A percentile compares a stretch with the other conserved stretches of the same genome.
Conservation (phyloP, 2,329 filamentous ascomycete genomes). For the Pseudocercospora crystallina region DNA sequence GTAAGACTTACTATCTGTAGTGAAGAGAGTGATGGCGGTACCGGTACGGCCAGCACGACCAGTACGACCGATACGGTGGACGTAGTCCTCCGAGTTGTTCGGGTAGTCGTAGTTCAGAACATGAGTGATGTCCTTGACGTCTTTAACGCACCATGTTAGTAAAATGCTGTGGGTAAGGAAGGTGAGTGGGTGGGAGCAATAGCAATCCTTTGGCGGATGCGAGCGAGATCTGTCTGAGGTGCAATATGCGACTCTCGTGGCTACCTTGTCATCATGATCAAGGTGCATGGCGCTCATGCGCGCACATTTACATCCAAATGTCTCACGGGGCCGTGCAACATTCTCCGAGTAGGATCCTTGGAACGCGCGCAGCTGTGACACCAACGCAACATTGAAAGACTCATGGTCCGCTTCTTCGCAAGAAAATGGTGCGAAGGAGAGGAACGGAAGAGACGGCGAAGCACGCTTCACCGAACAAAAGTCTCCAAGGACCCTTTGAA, state of each 20-base stretch:
- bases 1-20: conserved; percentile 86
- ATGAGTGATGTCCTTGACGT: conserved; percentile 99
- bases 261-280: conserved; percentile 25
- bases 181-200: conserved; percentile 44
- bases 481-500: conserved; percentile 86
- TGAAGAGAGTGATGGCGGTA: conserved; percentile 98
- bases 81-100: conserved; percentile 78
- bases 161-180: conserved; percentile 18
- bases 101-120: conserved; percentile 99
- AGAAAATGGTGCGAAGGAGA: conserved; percentile 73
- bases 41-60: conserved; percentile 79
- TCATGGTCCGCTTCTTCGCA: conserved; percentile 75
- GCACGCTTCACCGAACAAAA: conserved; percentile 35
- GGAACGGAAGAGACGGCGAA: conserved; percentile 68
- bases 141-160: conserved; percentile 64
- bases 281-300: conserved; percentile 28
- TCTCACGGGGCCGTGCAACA: conserved; percentile 47
- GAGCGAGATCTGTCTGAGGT: conserved; percentile 39
- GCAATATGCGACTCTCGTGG: conserved; percentile 32
- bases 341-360: conserved; percentile 68
- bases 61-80: conserved; percentile 68
- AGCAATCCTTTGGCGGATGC: conserved; percentile 56
- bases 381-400: conserved; percentile 59
- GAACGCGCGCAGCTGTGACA: conserved; percentile 66
- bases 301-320: conserved; percentile 42